Base-by-base conservation (phyloP, 1,284 basidiomycete genomes). In the Ceratobasidium sp. region DNA sequence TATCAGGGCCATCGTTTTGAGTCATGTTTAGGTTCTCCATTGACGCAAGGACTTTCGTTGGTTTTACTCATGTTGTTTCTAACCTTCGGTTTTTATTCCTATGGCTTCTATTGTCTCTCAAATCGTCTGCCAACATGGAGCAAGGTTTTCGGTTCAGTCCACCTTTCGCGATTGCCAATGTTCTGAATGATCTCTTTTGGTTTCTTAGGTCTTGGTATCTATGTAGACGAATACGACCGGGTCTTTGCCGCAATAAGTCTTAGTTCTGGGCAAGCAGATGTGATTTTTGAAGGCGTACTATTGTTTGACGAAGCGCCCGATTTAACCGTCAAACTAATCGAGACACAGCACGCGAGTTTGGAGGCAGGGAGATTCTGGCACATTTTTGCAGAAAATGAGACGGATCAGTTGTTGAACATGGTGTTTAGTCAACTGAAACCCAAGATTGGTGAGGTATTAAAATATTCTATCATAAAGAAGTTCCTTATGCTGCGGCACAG, bases 191-290 rank as follows among this genome's bases (percentile, higher is more conserved):
- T 21, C n/a, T 18, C 18, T 5, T 23, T 8, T 5, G n/a, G 9
- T 21, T 48, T 9, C n/a, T 3, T 50, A 67, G 62, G 30, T 1
- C 12, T 67, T 53, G 62, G 62, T 4, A 39, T 67, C 26, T 39
- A 55, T 26, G 28, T 67, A 8, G 62, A 67, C n/a, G 30, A 39
- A 48, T 34, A 67, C 26, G 62, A 67, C 26, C 62, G 48, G 1
- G 52, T 67, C 23, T 36, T 30, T 4, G 48, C 55, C 21, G 32
- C 48, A 10, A 43, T 26, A 12, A 53, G 32, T 50, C 43, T 8
- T 32, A 46, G 45, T 12, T 8, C 45, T 10, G 14, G 46, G 18
- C 8, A 55, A 14, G 62, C 32, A 4, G 30, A 52, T 12, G 21
- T 43, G 18, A 10, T 53, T 14, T 4, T 34, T 41, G 30, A 26